Base-by-base conservation (phyloP, 306 rosid species). In the Cucumis hystrix region DNA sequence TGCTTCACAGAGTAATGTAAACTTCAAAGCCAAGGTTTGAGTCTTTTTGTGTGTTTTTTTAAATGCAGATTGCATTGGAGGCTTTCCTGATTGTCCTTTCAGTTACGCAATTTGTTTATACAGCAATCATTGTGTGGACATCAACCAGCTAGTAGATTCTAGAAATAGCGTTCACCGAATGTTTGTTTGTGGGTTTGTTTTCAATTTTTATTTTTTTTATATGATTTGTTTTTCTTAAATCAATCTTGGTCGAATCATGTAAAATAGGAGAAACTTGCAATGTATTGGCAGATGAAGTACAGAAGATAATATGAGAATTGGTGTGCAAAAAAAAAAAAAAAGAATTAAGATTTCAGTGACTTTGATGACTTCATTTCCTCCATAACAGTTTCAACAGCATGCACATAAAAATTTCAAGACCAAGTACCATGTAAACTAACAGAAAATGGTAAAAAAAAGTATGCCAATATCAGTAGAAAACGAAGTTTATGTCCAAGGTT, bases 51-150 rank as follows among this genome's bases (percentile, higher is more conserved):
- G 20, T 6, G 0, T n/a, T 28, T 43, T 57, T 47, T 60, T 2
- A 33, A 33, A 64, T 86, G 90, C 86, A 95, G 97, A 91, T 83
- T 85, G 93, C 97, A 49, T 87, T 95, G 93, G 97, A 95, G 81
- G 93, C 93, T 45, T 89, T 92, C 87, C 54, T 92, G 68, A 95
- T 95, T 74, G 92, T 95, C 85, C 96, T 95, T 61, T 84, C 99
- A 30, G 92, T 77, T 17, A 90, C 98, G 17, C 99, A 95, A 83
- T 87, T 89, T 77, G 76, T 91, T 72, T 96, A 96, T 75, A 80
- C 91, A 14, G 96, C 86, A 45, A 93, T 84, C 79, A 88, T 92
- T 78, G 84, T 89, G 75, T 80, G 85, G 40, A 88, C 77, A 66
- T 83, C 81, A 4, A 25, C 76, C 28, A 83, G 84, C 76, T 81